These are phyloP conservation scores for Phaeoacremonium minimum DNA, from an alignment of 2,329 filamentous ascomycete genomes.

Conservation along the genomic window DNA sequence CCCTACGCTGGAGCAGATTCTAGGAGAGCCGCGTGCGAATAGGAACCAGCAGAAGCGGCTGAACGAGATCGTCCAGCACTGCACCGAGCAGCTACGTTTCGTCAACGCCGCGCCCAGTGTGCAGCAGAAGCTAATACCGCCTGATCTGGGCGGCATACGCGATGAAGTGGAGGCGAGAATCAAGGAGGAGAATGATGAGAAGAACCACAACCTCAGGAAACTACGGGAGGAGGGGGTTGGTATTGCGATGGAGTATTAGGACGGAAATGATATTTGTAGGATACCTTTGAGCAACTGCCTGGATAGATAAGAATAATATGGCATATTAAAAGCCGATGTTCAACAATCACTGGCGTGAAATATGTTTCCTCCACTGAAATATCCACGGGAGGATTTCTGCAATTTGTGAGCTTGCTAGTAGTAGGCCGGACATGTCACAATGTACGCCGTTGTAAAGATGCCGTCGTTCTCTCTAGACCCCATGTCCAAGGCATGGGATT, in stretches of 20 bases:
- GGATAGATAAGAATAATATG: too few relatives aligned
- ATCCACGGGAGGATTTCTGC: too few relatives aligned
- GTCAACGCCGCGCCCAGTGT: constrained; percentile 82
- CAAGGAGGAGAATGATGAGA: constrained; percentile 60
- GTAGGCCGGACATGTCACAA: too few relatives aligned
- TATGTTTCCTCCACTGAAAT: too few relatives aligned
- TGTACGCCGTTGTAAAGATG: too few relatives aligned
- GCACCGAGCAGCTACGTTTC: constrained; percentile 83
- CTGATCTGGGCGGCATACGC: constrained; percentile 65
- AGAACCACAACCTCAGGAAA: constrained; percentile 47
- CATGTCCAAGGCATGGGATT: too few relatives aligned
- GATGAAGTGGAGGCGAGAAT: constrained; percentile 66
- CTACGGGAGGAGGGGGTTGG: constrained; percentile 55
- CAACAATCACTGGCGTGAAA: too few relatives aligned
- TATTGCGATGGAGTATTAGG: constrained; percentile 48
- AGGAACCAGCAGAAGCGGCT: constrained; percentile 75
- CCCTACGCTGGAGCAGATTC: constrained; percentile 72
- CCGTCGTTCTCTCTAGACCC: too few relatives aligned
- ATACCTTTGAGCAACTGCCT: too few relatives aligned
- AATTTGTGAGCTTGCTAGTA: too few relatives aligned
- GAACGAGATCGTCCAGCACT: constrained; percentile 69
- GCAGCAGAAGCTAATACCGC: constrained; percentile 75
- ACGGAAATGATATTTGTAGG: too few relatives aligned
- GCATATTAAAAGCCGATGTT: too few relatives aligned
- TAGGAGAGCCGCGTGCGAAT: constrained; percentile 68